Percentiles rank a stretch among this genome's conserved stretches.
phyloP scores from a whole-genome alignment of 2,329 filamentous ascomycete species.

The Hymenoscyphus scutula region DNA sequence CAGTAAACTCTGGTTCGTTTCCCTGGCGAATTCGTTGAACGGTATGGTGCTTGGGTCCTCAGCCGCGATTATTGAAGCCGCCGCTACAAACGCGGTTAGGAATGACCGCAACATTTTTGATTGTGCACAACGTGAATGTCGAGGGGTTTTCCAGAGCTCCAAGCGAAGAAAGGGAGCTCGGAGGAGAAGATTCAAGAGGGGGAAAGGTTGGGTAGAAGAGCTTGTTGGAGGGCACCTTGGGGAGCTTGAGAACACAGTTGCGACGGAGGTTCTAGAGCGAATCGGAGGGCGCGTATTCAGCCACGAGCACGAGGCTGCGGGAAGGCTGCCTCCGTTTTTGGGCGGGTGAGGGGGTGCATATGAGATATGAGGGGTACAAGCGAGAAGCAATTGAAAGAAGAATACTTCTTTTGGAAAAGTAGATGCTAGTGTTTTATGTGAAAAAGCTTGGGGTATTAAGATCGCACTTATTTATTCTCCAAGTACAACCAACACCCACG shows the following conservation, averaged over 20 bases:
- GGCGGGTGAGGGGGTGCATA: neutral
- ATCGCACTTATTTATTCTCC: neutral
- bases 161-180: conserved; percentile 21
- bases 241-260: conserved; percentile 32
- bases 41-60: conserved; percentile 30
- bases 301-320: conserved; percentile 32
- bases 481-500: neutral
- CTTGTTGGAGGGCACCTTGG: neutral
- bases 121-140: conserved; percentile 18
- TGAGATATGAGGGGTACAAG: neutral
- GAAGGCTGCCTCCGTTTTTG: conserved; percentile 19
- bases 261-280: conserved; percentile 20
- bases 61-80: conserved; percentile 25
- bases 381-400: neutral
- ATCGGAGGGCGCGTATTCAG: conserved; percentile 22
- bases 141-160: conserved; percentile 26
- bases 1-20: conserved; percentile 78
- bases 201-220: neutral
- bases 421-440: neutral
- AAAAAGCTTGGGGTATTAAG: neutral
- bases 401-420: neutral
- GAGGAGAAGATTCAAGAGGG: neutral
- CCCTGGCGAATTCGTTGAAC: conserved; percentile 38
- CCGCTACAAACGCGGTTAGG: conserved; percentile 13
- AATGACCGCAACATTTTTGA: conserved; percentile 26